Evolutionary conservation across 1,284 basidiomycete genomes (phyloP).

Genomic region (Microbotryum lychnidis-dioicae): DNA sequence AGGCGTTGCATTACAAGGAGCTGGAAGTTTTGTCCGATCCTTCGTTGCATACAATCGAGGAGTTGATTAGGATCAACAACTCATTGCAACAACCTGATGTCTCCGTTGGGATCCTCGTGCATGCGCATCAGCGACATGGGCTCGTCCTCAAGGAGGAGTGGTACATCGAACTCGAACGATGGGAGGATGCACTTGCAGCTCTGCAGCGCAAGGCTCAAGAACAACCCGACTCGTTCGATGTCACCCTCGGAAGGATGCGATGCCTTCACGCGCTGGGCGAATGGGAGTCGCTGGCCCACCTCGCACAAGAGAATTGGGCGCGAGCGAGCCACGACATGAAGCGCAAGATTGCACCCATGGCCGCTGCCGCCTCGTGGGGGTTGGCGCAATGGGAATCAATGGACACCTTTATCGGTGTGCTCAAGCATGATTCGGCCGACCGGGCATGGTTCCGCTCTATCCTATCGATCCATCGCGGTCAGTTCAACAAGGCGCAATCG

Average conservation of each 20-base stretch:
- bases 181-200: slow-evolving; percentile 85
- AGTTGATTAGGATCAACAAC: slow-evolving; percentile 94
- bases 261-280: slow-evolving; percentile 96
- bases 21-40: slow-evolving; percentile 91
- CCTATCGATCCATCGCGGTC: slow-evolving; percentile 88
- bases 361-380: slow-evolving; percentile 95
- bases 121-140: slow-evolving; percentile 57
- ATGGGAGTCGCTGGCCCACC: slow-evolving; percentile 84
- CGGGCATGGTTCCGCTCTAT: slow-evolving; percentile 95
- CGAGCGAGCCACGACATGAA: slow-evolving; percentile 75
- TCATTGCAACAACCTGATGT: slow-evolving; percentile 94
- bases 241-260: slow-evolving; percentile 81
- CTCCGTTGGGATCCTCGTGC: slow-evolving; percentile 85
- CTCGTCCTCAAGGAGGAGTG: slow-evolving; percentile 83
- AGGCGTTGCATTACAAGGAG: slow-evolving; percentile 98
- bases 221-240: slow-evolving; percentile 61
- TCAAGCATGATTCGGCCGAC: slow-evolving; percentile 90
- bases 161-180: slow-evolving; percentile 94
- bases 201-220: slow-evolving; percentile 71
- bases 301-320: slow-evolving; percentile 81
- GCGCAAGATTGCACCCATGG: slow-evolving; percentile 88
- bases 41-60: slow-evolving; percentile 72
- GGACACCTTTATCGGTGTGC: slow-evolving; percentile 93
- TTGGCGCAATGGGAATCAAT: slow-evolving; percentile 95
- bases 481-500: slow-evolving; percentile 79